Evolutionary conservation across 768 basidiomycete genomes (phyloP).

Genomic region (Suillus luteus): DNA sequence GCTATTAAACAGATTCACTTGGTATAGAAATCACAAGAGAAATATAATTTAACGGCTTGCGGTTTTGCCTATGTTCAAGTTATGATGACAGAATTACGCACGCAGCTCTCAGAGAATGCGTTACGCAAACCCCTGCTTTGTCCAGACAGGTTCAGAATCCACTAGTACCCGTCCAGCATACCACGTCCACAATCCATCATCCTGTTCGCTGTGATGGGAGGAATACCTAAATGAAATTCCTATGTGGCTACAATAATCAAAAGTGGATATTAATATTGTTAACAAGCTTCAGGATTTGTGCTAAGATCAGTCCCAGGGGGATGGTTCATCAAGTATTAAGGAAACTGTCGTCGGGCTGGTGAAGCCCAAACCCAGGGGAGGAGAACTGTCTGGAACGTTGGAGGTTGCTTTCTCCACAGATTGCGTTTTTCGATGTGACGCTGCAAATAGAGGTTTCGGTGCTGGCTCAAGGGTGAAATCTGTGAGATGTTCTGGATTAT

Average conservation of each 20-base stretch:
- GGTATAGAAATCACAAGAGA: not conserved
- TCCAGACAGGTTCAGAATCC: not conserved
- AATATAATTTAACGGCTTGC: not conserved
- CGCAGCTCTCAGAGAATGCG: not conserved
- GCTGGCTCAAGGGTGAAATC: constrained; percentile 28
- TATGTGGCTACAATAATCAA: constrained; percentile 1
- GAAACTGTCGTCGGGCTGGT: constrained; percentile 18
- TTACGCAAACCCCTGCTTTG: not conserved
- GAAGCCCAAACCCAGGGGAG: constrained; percentile 10
- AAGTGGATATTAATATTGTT: not conserved
- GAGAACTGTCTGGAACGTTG: constrained; percentile 14
- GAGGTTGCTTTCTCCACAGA: constrained; percentile 16
- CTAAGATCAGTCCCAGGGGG: constrained; percentile 33
- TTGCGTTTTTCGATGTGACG: constrained; percentile 21
- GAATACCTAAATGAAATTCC: not conserved
- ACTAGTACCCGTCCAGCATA: not conserved
- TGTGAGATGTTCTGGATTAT: constrained; percentile 16
- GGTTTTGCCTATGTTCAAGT: not conserved
- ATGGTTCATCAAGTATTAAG: constrained; percentile 30
- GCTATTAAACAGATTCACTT: not conserved
- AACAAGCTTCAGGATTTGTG: not conserved
- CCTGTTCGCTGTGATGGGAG: not conserved
- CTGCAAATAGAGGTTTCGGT: constrained; percentile 18
- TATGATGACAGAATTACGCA: not conserved
- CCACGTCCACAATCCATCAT: not conserved